These are phyloP conservation scores for Ceriops zippeliana DNA, from an alignment of 345 rosid genomes.

Conservation along the genomic window DNA sequence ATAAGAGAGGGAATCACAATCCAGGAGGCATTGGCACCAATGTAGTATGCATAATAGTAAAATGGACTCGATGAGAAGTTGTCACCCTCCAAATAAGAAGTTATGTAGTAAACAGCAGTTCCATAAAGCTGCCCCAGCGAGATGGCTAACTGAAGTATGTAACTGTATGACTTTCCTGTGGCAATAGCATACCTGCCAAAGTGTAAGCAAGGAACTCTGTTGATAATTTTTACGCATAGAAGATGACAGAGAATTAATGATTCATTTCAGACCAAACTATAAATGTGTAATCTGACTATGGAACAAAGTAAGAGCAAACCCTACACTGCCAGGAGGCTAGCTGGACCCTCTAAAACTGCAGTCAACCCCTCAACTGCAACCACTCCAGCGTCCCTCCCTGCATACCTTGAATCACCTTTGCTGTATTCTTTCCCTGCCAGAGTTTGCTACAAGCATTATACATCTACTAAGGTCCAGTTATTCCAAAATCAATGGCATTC, in stretches of 20 bases:
- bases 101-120: constrained; percentile 69
- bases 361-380: constrained; percentile 84
- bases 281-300: background rate
- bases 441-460: background rate
- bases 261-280: background rate
- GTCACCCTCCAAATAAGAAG: constrained; percentile 78
- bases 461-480: background rate
- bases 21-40: constrained; percentile 70
- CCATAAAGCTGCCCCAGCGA: constrained; percentile 93
- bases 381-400: constrained; percentile 62
- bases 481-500: background rate
- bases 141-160: constrained; percentile 78
- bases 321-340: constrained; percentile 75
- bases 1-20: constrained; percentile 61
- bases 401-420: constrained; percentile 97
- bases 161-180: constrained; percentile 64
- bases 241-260: background rate
- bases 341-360: constrained; percentile 83
- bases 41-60: constrained; percentile 67
- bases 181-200: constrained; percentile 72
- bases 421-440: constrained; percentile 91
- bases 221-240: background rate
- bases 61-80: constrained; percentile 57
- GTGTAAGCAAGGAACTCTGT: constrained; percentile 4
- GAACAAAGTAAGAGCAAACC: constrained; percentile 13